Base-by-base conservation (phyloP, 208 protist genomes). In the Wallacemonas sp. region DNA sequence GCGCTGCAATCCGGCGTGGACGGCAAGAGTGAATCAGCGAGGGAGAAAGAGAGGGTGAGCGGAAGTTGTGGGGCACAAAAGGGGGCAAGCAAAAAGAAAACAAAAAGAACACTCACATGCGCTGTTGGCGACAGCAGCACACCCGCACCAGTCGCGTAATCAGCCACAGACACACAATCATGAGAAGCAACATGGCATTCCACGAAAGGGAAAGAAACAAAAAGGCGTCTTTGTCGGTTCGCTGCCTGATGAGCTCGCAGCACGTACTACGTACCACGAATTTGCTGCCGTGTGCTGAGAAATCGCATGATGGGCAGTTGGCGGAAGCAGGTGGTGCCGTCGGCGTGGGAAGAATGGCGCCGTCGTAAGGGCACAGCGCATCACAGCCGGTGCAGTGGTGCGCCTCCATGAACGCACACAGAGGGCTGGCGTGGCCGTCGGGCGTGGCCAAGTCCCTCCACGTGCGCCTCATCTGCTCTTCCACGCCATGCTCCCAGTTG, bases 71-170 rank as follows among this genome's bases (percentile, higher is more conserved):
- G 4, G 24, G 3, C 29, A 53, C 2, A 22, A 6, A 41, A 53
- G 24, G 3, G 41, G 21, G 3, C 10, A 4, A 52, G 42, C 50
- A 59, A 59, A 59, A 50, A 50, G 45, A 66, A 65, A 66, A 61
- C 52, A 48, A 22, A 52, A 61, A 29, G 21, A 59, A 15, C 22
- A n/a, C n/a, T n/a, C n/a, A n/a, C n/a, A 48, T 48, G 10, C 19
- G 42, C 19, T 48, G 15, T 15, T 53, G 21, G 26, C 4, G 30
- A 59, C n/a, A 38, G 36, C 2, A 50, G 36, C 4, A 34, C n/a
- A 38, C 10, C 5, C 48, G 5, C 26, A 55, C 33, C 53, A 41
- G 33, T 8, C 33, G 17, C 30, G 39, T 33, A 39, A 37, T 22
- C 53, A 59, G 15, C 30, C 53, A 59, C 30, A 39, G 19, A 26